These are phyloP conservation scores for Endocalyx cinctus DNA, from an alignment of 2,329 filamentous ascomycete species.

Conservation along the genomic window DNA sequence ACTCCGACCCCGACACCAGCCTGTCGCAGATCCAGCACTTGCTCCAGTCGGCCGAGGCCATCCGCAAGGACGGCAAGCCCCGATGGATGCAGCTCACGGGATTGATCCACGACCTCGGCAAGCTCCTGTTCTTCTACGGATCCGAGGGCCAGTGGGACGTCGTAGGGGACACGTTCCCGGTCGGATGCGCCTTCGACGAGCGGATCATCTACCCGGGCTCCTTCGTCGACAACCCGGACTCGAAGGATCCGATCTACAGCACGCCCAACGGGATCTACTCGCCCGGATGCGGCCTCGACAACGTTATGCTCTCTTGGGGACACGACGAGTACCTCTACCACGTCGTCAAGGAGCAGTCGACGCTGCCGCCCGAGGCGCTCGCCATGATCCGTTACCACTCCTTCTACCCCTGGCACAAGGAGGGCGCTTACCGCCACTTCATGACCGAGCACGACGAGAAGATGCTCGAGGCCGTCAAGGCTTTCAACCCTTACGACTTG, in stretches of 20 bases:
- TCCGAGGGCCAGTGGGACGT: slow-evolving; percentile 92
- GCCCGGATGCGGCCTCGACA: slow-evolving; percentile 75
- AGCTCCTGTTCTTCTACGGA: slow-evolving; percentile 75
- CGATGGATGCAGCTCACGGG: slow-evolving; percentile 78
- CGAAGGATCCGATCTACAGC: slow-evolving; percentile 64
- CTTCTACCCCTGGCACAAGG: slow-evolving; percentile 88
- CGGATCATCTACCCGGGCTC: slow-evolving; percentile 77
- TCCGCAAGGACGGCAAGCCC: slow-evolving; percentile 77
- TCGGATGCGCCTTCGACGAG: slow-evolving; percentile 70
- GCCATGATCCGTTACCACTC: slow-evolving; percentile 93
- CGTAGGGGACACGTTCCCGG: slow-evolving; percentile 80
- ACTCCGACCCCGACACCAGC: slow-evolving; percentile 84
- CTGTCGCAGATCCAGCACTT: slow-evolving; percentile 88
- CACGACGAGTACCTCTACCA: slow-evolving; percentile 87
- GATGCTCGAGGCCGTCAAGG: slow-evolving; percentile 76
- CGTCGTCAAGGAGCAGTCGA: slow-evolving; percentile 77
- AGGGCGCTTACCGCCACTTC: slow-evolving; percentile 73
- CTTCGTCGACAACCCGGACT: slow-evolving; percentile 74
- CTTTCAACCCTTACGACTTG: slow-evolving; percentile 87
- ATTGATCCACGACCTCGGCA: slow-evolving; percentile 75
- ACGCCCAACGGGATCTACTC: slow-evolving; percentile 77
- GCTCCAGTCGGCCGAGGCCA: slow-evolving; percentile 83
- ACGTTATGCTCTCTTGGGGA: slow-evolving; percentile 86
- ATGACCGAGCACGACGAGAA: slow-evolving; percentile 78
- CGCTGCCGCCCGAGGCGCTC: slow-evolving; percentile 72